Evolutionary conservation across 306 rosid genomes (phyloP), one percentile per base, ranked within the genome.

Genomic region (Castanospermum australe): DNA sequence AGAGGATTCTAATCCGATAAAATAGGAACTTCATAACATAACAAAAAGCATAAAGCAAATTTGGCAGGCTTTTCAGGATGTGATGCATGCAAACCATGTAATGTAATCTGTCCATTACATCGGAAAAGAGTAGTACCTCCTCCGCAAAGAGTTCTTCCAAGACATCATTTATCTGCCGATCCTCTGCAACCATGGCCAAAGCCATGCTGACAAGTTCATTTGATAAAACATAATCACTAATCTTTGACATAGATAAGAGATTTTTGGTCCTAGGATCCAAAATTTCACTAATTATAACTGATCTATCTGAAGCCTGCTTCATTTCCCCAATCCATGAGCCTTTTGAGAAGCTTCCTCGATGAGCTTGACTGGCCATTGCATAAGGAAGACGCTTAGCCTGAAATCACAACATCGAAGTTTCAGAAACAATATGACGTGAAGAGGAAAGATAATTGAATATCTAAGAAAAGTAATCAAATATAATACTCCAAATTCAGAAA

Each of bases 151-250:
- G 92, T 84, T 90, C 98, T 83, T 93, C 98, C 85, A 93, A 79
- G 50, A 91, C 97, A 79, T 86, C 89, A 78, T 91, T 91, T 87
- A 91, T 93, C 74, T 93, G 98, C n/a, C 87, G 89, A 87, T 93
- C 98, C 86, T 93, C 97, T 11, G 95, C 86, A 71, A 93, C 97
- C 98, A 93, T 93, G 62, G 98, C 98, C 68, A 93, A 80, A 75
- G 98, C 98, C 98, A 93, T 93, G 91, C 98, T 93, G 81, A 93
- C 97, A 22, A 93, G 98, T 79, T 91, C 95, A 80, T 93, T 93
- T 32, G 98, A 93, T 80, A 93, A 81, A 82, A 93, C 97, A 82
- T 93, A 93, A 82, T 93, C 93, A 39, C 98, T 93, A 82, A 93
- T 93, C 86, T 85, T 91, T 64, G 98, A 93, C 97, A 93, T 85